Evolutionary conservation across 805 yeast species (phyloP).

Genomic region (Starmera caribaea): DNA sequence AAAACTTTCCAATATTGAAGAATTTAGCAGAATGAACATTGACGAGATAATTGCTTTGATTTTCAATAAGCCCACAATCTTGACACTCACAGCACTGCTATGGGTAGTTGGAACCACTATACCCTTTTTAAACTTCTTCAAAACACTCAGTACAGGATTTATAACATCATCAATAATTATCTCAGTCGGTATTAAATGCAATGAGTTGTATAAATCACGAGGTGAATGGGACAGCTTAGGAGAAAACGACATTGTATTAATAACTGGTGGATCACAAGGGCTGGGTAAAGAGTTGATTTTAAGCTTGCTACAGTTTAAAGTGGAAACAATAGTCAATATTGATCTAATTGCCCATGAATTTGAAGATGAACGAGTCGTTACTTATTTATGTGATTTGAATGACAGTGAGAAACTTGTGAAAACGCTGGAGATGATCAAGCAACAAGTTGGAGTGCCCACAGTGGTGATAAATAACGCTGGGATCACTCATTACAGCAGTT

Average conservation of each 20-base stretch:
- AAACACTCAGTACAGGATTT: too few relatives aligned
- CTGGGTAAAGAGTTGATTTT: slow-evolving; percentile 22
- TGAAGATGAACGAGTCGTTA: slow-evolving; percentile 23
- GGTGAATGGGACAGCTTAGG: slow-evolving; percentile 13
- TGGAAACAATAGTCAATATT: slow-evolving; percentile 16
- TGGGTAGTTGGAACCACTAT: too few relatives aligned
- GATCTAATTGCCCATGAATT: slow-evolving; percentile 10
- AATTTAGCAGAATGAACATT: too few relatives aligned
- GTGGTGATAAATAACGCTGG: slow-evolving; percentile 82
- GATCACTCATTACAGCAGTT: slow-evolving; percentile 40
- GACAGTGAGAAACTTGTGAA: slow-evolving; percentile 30
- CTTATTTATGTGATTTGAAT: slow-evolving; percentile 65
- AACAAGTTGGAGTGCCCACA: slow-evolving; percentile 44
- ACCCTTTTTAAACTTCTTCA: too few relatives aligned
- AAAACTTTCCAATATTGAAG: too few relatives aligned
- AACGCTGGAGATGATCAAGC: slow-evolving; percentile 29
- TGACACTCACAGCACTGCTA: too few relatives aligned
- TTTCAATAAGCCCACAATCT: too few relatives aligned
- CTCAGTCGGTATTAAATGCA: background rate
- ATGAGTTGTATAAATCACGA: slow-evolving; percentile 9
- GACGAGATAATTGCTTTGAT: too few relatives aligned
- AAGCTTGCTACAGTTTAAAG: slow-evolving; percentile 8
- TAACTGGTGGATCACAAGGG: slow-evolving; percentile 32
- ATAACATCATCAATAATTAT: too few relatives aligned
- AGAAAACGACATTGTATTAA: slow-evolving; percentile 12